Conservation (phyloP, 108 stramenopile genomes). For the Nitzschia sp. region DNA sequence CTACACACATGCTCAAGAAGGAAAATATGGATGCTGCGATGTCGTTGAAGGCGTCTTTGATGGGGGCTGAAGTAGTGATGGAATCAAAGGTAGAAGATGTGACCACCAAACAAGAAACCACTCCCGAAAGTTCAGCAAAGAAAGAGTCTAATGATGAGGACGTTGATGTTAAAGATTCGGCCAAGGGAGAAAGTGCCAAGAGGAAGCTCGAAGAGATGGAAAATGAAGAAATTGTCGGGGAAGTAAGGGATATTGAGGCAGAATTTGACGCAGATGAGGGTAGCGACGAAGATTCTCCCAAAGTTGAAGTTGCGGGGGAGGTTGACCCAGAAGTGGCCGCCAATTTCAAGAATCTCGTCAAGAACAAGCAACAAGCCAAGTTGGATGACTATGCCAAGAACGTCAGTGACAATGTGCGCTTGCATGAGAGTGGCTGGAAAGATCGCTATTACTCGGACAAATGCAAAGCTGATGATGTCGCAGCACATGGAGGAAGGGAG, state of each 20-base stretch:
- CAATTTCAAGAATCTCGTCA: slow-evolving; percentile 79
- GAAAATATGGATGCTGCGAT: slow-evolving; percentile 69
- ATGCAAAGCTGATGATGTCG: slow-evolving; percentile 94
- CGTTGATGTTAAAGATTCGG: slow-evolving; percentile 19
- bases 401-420: slow-evolving; percentile 87
- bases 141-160: slow-evolving; percentile 36
- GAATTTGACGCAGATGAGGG: slow-evolving; percentile 46
- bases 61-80: background rate
- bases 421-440: slow-evolving; percentile 96
- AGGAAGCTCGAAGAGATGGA: slow-evolving; percentile 24
- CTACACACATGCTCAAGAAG: slow-evolving; percentile 37
- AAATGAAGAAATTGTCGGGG: slow-evolving; percentile 16
- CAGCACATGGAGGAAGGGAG: slow-evolving; percentile 84
- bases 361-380: slow-evolving; percentile 65
- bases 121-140: slow-evolving; percentile 3
- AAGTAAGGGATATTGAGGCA: slow-evolving; percentile 48
- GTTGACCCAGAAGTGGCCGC: slow-evolving; percentile 48
- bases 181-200: slow-evolving; percentile 25
- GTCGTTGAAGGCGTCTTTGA: slow-evolving; percentile 57
- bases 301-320: slow-evolving; percentile 37
- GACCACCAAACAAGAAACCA: slow-evolving; percentile 21
- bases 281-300: slow-evolving; percentile 43
- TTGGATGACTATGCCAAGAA: slow-evolving; percentile 77
- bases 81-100: background rate
- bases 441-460: slow-evolving; percentile 95